These are phyloP conservation scores for grape (Vitis vinifera) DNA, from an alignment of 164 flowering plant genomes.

Conservation along the genomic window DNA sequence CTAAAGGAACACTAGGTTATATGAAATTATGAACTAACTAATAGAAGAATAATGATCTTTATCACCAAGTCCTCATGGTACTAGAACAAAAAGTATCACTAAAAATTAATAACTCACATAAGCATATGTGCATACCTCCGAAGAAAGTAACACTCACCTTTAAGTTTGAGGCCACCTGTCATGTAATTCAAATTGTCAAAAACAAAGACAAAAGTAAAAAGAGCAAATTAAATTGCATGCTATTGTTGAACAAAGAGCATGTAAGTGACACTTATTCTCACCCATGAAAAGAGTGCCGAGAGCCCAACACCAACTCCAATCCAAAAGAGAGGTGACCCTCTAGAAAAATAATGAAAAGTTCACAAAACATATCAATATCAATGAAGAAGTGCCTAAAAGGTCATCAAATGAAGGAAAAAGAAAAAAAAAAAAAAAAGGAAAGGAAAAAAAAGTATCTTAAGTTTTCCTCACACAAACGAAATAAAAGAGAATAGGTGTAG, in stretches of 20 bases:
- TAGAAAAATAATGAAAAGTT: slow-evolving; percentile 26
- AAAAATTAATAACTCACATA: not conserved
- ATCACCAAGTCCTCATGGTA: too few relatives aligned
- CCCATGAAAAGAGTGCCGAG: slow-evolving; percentile 89
- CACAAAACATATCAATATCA: not conserved
- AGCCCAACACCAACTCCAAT: slow-evolving; percentile 92
- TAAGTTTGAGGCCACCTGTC: slow-evolving; percentile 57
- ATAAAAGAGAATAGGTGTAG: not conserved
- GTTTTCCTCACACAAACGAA: not conserved
- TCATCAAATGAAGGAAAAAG: not conserved
- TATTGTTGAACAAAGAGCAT: not conserved
- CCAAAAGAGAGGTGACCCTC: slow-evolving; percentile 96
- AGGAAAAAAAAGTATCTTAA: not conserved
- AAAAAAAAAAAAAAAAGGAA: not conserved
- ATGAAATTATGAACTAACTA: too few relatives aligned
- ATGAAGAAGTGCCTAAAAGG: not conserved
- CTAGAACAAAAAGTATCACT: not conserved
- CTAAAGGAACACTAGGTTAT: too few relatives aligned
- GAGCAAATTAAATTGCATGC: not conserved
- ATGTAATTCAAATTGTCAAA: slow-evolving; percentile 20
- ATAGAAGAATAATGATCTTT: not conserved
- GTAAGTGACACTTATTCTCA: slow-evolving; percentile 26
- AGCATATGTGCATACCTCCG: slow-evolving; percentile 13
- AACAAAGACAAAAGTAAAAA: not conserved
- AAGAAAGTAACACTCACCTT: slow-evolving; percentile 54